Percentiles rank a stretch among this genome's conserved stretches.
Evolutionary conservation across 345 rosid genomes (phyloP).

Genomic region (Litchi chinensis): DNA sequence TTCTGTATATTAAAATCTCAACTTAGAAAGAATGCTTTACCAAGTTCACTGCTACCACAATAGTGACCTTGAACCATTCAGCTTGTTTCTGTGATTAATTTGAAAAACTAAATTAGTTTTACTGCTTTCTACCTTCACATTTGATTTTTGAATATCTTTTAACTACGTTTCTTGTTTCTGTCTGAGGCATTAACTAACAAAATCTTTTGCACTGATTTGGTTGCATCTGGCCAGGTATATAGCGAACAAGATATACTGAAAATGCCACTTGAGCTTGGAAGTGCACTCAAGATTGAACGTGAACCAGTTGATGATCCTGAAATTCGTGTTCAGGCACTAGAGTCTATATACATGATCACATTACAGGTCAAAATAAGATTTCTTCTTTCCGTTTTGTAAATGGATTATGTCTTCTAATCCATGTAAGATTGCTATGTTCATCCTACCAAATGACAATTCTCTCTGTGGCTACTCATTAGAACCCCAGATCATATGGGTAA

Average conservation of each 20-base stretch:
- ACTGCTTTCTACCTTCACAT: neutral
- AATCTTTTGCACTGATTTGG: conserved; percentile 8
- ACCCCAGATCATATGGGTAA: neutral
- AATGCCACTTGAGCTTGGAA: conserved; percentile 89
- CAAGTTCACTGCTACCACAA: neutral
- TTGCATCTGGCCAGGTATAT: conserved; percentile 48
- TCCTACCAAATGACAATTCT: neutral
- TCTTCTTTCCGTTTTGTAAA: neutral
- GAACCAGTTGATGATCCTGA: conserved; percentile 81
- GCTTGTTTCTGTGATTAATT: neutral
- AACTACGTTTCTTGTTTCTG: neutral
- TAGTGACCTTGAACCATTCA: neutral
- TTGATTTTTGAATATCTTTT: neutral
- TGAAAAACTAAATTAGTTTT: neutral
- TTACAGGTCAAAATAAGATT: conserved; percentile 52
- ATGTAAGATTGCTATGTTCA: neutral
- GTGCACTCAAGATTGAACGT: conserved; percentile 87
- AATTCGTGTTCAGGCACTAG: conserved; percentile 76
- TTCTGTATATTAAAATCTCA: neutral
- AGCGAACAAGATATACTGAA: conserved; percentile 63
- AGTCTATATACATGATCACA: conserved; percentile 80
- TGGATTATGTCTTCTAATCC: neutral
- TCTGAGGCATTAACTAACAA: neutral
- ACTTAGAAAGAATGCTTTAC: neutral
- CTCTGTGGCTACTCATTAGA: neutral